phyloP scores from a whole-genome alignment of 2,329 filamentous ascomycete genomes.

The Metarhizium brunneum region DNA sequence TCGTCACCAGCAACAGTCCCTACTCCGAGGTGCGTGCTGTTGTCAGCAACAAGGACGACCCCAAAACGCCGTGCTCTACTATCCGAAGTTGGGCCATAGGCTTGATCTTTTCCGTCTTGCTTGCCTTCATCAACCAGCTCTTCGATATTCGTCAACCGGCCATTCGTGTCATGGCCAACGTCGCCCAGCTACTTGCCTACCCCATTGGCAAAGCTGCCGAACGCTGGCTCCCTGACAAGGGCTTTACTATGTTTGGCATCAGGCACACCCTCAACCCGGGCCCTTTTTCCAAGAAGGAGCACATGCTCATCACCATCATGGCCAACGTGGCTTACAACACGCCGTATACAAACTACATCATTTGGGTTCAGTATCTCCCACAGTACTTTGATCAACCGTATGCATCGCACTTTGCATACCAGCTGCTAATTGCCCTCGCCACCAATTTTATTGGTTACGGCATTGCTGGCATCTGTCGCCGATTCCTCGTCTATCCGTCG shows the following conservation, averaged over 20 bases:
- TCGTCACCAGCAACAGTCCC: constrained; percentile 46
- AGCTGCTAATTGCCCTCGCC: constrained; percentile 44
- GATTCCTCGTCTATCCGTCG: constrained; percentile 46
- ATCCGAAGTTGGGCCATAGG: constrained; percentile 46
- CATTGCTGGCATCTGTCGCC: constrained; percentile 43
- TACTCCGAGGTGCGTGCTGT: constrained; percentile 49
- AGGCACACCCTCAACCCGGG: constrained; percentile 45
- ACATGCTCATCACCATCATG: constrained; percentile 53
- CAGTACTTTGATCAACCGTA: constrained; percentile 46
- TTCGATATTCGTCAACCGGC: constrained; percentile 47
- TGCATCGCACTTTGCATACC: constrained; percentile 41
- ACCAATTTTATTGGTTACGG: constrained; percentile 54
- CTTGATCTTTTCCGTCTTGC: constrained; percentile 36
- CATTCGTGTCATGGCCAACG: constrained; percentile 44
- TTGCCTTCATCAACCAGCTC: constrained; percentile 46
- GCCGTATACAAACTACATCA: constrained; percentile 46
- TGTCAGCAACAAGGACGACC: constrained; percentile 46
- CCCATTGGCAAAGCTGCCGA: constrained; percentile 44
- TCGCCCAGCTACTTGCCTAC: constrained; percentile 47
- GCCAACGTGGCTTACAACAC: constrained; percentile 48
- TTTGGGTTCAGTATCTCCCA: constrained; percentile 43
- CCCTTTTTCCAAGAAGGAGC: constrained; percentile 50
- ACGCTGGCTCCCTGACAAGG: constrained; percentile 38
- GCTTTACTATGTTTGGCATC: constrained; percentile 36
- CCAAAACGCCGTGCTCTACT: constrained; percentile 39